A percentile compares a stretch with the other conserved stretches of the same genome.
Evolutionary conservation across 2,329 filamentous ascomycete genomes (phyloP).

Genomic region (Zasmidium cellare): DNA sequence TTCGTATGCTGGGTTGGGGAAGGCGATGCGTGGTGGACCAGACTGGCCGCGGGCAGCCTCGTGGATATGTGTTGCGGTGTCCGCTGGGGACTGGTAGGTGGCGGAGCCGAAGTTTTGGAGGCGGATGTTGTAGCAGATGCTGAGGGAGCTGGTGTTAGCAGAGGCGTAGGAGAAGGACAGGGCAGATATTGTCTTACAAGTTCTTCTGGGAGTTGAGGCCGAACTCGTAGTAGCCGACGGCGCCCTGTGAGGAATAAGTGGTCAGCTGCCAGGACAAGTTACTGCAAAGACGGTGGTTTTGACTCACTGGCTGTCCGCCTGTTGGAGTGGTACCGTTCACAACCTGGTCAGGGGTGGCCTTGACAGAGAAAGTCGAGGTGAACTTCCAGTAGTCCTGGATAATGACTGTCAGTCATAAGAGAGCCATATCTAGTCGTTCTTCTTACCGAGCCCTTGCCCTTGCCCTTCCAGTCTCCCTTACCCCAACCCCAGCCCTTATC

Average conservation of each 20-base stretch:
- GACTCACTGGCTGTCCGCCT: conserved; percentile 21
- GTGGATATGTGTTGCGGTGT: conserved; percentile 58
- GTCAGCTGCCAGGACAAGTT: no score
- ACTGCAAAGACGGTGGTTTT: no score
- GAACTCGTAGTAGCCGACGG: conserved; percentile 52
- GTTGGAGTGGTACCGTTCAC: conserved; percentile 42
- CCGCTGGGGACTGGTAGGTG: conserved; percentile 52
- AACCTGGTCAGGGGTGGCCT: conserved; percentile 53
- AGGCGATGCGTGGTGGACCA: conserved; percentile 55
- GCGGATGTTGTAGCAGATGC: conserved; percentile 54
- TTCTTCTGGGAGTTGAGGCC: conserved; percentile 52
- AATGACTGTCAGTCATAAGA: no score
- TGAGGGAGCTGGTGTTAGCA: no score
- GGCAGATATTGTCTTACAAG: conserved; percentile 13
- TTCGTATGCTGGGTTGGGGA: conserved; percentile 46
- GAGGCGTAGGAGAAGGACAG: no score
- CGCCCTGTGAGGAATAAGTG: conserved; percentile 48
- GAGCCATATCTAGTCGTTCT: no score
- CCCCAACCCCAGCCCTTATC: conserved; percentile 9
- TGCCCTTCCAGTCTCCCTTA: conserved; percentile 6
- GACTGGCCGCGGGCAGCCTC: conserved; percentile 46
- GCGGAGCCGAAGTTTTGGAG: conserved; percentile 51
- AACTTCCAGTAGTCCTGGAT: conserved; percentile 36
- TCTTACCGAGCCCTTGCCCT: conserved; percentile 9
- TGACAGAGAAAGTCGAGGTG: conserved; percentile 51